Evolutionary conservation across 805 yeast species (phyloP).

Genomic region (Priceomyces carsonii): DNA sequence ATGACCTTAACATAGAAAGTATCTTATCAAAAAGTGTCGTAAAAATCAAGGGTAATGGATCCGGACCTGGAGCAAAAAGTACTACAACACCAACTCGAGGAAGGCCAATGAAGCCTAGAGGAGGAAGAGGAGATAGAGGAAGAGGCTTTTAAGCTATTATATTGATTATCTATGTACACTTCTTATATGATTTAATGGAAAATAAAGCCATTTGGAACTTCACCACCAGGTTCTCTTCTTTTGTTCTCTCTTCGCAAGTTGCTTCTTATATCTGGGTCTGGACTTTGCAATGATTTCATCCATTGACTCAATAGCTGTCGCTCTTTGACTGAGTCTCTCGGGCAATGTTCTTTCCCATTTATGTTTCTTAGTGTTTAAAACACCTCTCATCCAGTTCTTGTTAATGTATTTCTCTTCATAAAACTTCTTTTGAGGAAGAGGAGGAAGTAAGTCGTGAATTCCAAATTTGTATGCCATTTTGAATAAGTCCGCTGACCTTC

Average conservation of each 20-base stretch:
- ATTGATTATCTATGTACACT: conserved; percentile 7
- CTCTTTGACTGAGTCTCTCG: conserved; percentile 59
- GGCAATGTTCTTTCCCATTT: conserved; percentile 72
- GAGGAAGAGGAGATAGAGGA: conserved; percentile 23
- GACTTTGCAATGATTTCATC: conserved; percentile 68
- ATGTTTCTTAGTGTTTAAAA: conserved; percentile 73
- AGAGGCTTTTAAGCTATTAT: conserved; percentile 25
- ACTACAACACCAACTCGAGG: conserved; percentile 9
- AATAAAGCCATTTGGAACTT: conserved; percentile 7
- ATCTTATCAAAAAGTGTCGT: conserved; percentile 54
- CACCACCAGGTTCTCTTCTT: conserved; percentile 41
- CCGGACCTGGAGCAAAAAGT: conserved; percentile 37
- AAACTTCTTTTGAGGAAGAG: conserved; percentile 65
- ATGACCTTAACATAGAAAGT: conserved; percentile 72
- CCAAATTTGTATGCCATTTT: conserved; percentile 83
- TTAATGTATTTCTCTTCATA: conserved; percentile 73
- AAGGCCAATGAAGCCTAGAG: conserved; percentile 18
- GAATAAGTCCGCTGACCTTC: conserved; percentile 81
- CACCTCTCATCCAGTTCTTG: conserved; percentile 75
- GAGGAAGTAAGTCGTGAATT: conserved; percentile 75
- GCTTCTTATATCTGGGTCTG: conserved; percentile 49
- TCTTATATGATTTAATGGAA: conserved; percentile 4
- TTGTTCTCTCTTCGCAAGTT: conserved; percentile 35
- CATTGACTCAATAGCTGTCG: conserved; percentile 61
- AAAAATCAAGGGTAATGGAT: conserved; percentile 43